Conservation (phyloP, 805 yeast genomes). For the Pichia deserticola region DNA sequence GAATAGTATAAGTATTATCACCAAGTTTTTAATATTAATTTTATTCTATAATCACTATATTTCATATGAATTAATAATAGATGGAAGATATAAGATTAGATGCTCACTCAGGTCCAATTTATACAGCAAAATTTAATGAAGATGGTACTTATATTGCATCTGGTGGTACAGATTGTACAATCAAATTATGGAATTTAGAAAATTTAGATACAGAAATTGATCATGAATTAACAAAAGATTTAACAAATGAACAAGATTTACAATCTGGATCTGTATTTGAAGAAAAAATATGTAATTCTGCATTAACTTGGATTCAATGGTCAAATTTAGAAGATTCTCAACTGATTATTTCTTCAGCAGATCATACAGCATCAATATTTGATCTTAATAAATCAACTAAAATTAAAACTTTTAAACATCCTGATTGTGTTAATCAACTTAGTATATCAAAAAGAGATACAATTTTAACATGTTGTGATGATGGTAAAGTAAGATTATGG, state of each 20-base stretch:
- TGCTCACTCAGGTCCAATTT: conserved; percentile 50
- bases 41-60: no score
- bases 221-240: neutral
- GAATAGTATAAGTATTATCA: no score
- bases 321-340: conserved; percentile 32
- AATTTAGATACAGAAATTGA: neutral
- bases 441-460: conserved; percentile 26
- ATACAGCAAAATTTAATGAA: conserved; percentile 43
- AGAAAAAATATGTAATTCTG: conserved; percentile 31
- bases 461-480: conserved; percentile 55
- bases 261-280: conserved; percentile 1
- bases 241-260: neutral
- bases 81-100: conserved; percentile 24
- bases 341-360: conserved; percentile 52
- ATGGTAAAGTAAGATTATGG: conserved; percentile 55
- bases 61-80: neutral
- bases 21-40: no score
- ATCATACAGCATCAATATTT: conserved; percentile 53
- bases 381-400: conserved; percentile 52
- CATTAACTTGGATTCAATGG: conserved; percentile 58
- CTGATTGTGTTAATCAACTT: conserved; percentile 47
- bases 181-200: conserved; percentile 8
- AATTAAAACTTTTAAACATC: conserved; percentile 38
- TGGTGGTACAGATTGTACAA: conserved; percentile 47
- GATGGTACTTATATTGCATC: conserved; percentile 51